Base-by-base conservation (phyloP, 352 stramenopile genomes). In the Pythium biforme region DNA sequence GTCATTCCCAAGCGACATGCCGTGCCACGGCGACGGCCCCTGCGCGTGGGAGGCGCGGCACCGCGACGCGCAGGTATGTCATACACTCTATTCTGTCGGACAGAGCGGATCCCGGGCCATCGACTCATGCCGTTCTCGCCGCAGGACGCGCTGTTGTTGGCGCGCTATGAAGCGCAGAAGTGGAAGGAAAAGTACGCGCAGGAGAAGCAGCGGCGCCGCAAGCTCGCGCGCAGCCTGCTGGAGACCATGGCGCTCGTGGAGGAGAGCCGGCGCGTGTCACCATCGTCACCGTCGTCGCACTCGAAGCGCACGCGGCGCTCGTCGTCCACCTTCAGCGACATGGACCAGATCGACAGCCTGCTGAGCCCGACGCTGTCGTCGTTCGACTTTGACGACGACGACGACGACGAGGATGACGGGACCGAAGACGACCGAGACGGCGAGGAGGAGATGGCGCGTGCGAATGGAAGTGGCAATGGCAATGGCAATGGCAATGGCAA, bases 151-250 rank as follows among this genome's bases (percentile, higher is more conserved):
- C 67, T 90, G 41, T 73, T 70, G 55, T 61, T 90, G 58, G 79
- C 77, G 17, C 70, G 74, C 62, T 89, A 90, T 54, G 85, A 94
- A 65, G 72, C 85, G 15, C 58, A 76, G 45, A 81, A 80, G 57
- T 94, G 85, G 85, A 91, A 88, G 57, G 79, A 89, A 43, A 92
- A 94, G 76, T 94, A 83, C 52, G 4, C 76, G n/a, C 68, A 77
- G 8, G 85, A 92, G 76, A 88, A 83, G 51, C 69, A 79, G 58
- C 76, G 81, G 4, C 81, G 85, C 5, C 83, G 87, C 52, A 77
- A 79, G 57, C 77, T 88, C 34, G 76, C 80, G 27, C 83, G 76
- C 33, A 81, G 77, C 31, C 69, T 94, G 45, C 54, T 92, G 58
- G 77, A 92, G 54, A 72, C 79, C n/a, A 79, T 91, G 40, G 70